phyloP scores from a whole-genome alignment of 164 flowering plant genomes.

The Stephania yunnanensis region DNA sequence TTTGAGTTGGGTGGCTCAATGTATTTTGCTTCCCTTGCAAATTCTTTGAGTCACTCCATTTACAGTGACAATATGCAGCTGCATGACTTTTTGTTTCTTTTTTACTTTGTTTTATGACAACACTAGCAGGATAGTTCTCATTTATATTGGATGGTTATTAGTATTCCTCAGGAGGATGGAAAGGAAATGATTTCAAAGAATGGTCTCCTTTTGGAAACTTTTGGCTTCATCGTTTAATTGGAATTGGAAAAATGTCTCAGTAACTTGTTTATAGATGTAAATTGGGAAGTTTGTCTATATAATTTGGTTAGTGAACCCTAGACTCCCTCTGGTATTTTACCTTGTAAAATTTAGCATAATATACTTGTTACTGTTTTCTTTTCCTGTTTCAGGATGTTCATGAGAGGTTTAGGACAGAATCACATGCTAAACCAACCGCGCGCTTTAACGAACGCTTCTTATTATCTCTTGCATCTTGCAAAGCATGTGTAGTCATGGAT shows the following conservation, averaged over 20 bases:
- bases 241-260: not conserved
- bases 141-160: not conserved
- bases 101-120: not conserved
- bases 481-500: slow-evolving; percentile 86
- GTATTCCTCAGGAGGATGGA: not conserved
- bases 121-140: not conserved
- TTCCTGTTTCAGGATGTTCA: slow-evolving; percentile 77
- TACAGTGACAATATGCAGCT: no score
- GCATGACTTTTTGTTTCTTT: not conserved
- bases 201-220: not conserved
- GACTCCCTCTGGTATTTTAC: no score
- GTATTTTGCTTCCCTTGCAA: no score
- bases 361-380: not conserved
- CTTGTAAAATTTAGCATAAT: not conserved
- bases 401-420: slow-evolving; percentile 89
- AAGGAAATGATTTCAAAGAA: not conserved
- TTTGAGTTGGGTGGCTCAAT: no score
- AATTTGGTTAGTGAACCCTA: not conserved
- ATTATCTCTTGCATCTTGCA: slow-evolving; percentile 82
- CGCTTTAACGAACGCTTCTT: slow-evolving; percentile 97
- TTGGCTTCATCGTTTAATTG: not conserved
- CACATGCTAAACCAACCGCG: slow-evolving; percentile 68
- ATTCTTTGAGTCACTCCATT: no score
- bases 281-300: not conserved
- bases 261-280: not conserved